Conservation (phyloP, 139 green algal species). For the Gonium pectorale region DNA sequence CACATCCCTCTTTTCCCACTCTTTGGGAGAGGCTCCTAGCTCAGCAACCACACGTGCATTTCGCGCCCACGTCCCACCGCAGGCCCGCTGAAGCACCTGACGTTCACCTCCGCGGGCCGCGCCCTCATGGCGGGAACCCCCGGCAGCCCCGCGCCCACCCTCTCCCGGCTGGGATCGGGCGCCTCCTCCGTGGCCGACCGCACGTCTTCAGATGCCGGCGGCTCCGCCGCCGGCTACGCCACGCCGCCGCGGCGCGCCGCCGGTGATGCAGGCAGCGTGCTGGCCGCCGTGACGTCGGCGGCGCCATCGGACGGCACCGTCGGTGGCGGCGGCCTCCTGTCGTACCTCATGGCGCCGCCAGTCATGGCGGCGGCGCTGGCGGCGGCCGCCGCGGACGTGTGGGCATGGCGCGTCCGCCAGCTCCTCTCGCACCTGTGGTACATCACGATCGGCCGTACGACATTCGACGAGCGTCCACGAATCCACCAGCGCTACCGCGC, state of each 20-base stretch:
- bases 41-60: no score
- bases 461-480: no score
- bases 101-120: background rate
- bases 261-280: no score
- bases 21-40: no score
- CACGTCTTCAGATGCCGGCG: no score
- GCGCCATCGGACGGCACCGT: no score
- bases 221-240: background rate
- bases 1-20: no score
- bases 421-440: background rate
- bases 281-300: background rate
- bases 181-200: background rate
- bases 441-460: background rate
- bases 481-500: no score
- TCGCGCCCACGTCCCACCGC: no score
- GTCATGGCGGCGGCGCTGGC: background rate
- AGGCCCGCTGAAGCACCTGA: constrained; percentile 28
- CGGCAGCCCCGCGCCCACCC: background rate
- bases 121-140: background rate
- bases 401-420: constrained; percentile 26
- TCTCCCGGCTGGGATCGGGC: background rate
- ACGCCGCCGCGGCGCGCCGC: no score
- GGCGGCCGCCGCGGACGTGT: background rate
- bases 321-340: background rate
- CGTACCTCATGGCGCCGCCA: background rate